These are phyloP conservation scores for Meripilus lineatus DNA, from an alignment of 1,284 basidiomycete genomes.

Conservation along the genomic window DNA sequence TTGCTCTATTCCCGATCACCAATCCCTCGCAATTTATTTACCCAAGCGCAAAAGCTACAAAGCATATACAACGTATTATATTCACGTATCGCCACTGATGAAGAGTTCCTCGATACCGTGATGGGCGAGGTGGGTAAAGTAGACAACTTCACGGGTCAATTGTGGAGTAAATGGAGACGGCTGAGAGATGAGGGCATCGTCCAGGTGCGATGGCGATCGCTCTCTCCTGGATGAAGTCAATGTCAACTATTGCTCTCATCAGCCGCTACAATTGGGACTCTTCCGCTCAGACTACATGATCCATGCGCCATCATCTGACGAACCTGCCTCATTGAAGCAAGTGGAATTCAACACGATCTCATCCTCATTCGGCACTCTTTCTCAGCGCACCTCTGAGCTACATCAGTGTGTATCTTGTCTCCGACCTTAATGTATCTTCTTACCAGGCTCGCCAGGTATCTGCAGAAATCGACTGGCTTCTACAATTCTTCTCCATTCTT, in stretches of 20 bases:
- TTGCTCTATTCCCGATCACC: constrained; percentile 68
- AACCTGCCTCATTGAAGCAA: constrained; percentile 71
- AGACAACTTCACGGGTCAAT: constrained; percentile 81
- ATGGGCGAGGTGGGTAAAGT: constrained; percentile 84
- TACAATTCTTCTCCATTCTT: constrained; percentile 56
- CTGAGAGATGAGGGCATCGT: constrained; percentile 57
- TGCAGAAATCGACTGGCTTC: constrained; percentile 62
- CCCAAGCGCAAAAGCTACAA: constrained; percentile 67
- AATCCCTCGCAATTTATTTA: constrained; percentile 74
- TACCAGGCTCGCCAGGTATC: constrained; percentile 45
- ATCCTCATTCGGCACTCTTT: constrained; percentile 84
- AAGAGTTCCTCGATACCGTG: constrained; percentile 74
- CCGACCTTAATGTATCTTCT: not conserved
- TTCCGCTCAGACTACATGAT: constrained; percentile 95
- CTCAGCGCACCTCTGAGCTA: constrained; percentile 67
- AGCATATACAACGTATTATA: constrained; percentile 84
- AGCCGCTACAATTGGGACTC: constrained; percentile 87
- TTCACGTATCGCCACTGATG: constrained; percentile 78
- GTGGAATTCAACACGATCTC: constrained; percentile 99
- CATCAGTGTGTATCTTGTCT: constrained; percentile 56
- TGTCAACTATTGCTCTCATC: not conserved
- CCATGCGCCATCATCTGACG: constrained; percentile 46
- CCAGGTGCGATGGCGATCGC: too few species aligned
- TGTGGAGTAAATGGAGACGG: constrained; percentile 85
- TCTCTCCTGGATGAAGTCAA: not conserved